Evolutionary conservation across 345 rosid genomes (phyloP).

Genomic region (Camelina laxa): DNA sequence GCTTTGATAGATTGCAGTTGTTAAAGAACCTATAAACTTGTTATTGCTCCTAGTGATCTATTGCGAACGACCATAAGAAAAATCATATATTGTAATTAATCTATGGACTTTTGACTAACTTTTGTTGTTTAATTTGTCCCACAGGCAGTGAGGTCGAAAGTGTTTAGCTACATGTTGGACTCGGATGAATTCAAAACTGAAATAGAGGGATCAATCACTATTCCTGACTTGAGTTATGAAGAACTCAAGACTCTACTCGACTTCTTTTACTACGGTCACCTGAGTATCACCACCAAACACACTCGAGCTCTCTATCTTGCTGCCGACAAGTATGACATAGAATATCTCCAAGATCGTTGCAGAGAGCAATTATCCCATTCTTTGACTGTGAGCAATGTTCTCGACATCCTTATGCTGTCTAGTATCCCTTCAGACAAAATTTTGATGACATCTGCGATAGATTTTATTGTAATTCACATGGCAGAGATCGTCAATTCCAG

Average conservation of each 20-base stretch:
- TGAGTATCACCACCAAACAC: background rate
- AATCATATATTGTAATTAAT: background rate
- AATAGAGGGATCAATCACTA: conserved; percentile 5
- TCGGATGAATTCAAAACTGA: conserved; percentile 8
- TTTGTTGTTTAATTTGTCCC: background rate
- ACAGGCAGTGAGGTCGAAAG: conserved; percentile 18
- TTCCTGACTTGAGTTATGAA: conserved; percentile 13
- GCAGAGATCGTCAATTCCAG: background rate
- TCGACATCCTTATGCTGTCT: conserved; percentile 5
- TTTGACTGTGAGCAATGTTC: background rate
- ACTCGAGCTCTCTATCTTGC: conserved; percentile 12
- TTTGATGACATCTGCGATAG: background rate
- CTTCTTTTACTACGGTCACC: background rate
- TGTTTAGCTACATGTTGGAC: conserved; percentile 22
- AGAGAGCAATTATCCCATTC: background rate
- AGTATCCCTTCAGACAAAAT: background rate
- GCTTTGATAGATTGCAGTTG: too few species aligned
- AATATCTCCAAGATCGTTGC: conserved; percentile 25
- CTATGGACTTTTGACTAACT: background rate
- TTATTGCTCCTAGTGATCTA: too few species aligned
- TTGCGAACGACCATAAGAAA: too few species aligned
- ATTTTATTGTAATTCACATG: background rate
- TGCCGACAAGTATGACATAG: conserved; percentile 24
- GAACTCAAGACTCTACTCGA: conserved; percentile 14
- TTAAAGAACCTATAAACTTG: too few species aligned